These are phyloP conservation scores for Malbranchea cinnamomea DNA, from an alignment of 2,329 filamentous ascomycete genomes.

Conservation along the genomic window DNA sequence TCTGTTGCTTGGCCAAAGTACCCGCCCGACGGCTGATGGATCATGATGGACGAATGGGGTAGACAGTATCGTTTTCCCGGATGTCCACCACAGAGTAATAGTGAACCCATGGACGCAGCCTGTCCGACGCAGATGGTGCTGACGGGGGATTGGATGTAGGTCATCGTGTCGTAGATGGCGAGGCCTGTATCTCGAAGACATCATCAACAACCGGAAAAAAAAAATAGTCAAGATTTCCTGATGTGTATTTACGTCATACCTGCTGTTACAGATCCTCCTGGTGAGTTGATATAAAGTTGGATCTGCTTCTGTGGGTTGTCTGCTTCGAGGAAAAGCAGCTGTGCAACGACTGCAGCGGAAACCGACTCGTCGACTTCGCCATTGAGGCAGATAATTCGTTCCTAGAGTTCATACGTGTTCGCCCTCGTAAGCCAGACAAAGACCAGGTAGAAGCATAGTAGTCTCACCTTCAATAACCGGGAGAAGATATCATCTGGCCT, in stretches of 20 bases:
- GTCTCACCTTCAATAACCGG: slow-evolving; percentile 53
- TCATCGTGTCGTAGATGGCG: slow-evolving; percentile 98
- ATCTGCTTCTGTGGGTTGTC: slow-evolving; percentile 91
- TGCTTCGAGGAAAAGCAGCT: slow-evolving; percentile 94
- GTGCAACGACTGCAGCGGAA: slow-evolving; percentile 87
- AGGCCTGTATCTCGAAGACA: slow-evolving; percentile 23
- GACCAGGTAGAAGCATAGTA: slow-evolving; percentile 3
- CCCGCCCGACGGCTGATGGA: slow-evolving; percentile 81
- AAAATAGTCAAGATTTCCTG: too few relatives aligned
- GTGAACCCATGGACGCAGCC: slow-evolving; percentile 85
- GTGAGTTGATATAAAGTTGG: slow-evolving; percentile 94
- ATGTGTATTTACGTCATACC: slow-evolving; percentile 28
- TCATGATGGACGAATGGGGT: slow-evolving; percentile 91
- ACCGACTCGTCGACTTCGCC: slow-evolving; percentile 79
- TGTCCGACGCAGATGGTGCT: slow-evolving; percentile 91
- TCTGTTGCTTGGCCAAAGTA: slow-evolving; percentile 56
- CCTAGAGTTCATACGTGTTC: slow-evolving; percentile 32
- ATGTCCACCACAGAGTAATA: slow-evolving; percentile 75
- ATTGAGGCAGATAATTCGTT: slow-evolving; percentile 89
- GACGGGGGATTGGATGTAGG: slow-evolving; percentile 84
- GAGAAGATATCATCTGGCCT: slow-evolving; percentile 64
- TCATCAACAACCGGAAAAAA: too few relatives aligned
- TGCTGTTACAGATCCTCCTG: slow-evolving; percentile 82
- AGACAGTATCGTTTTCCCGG: slow-evolving; percentile 75
- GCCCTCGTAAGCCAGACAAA: not conserved